Evolutionary conservation across 331 rosid genomes (phyloP), one percentile per base, ranked within the genome.

Genomic region (Quercus lobata): DNA sequence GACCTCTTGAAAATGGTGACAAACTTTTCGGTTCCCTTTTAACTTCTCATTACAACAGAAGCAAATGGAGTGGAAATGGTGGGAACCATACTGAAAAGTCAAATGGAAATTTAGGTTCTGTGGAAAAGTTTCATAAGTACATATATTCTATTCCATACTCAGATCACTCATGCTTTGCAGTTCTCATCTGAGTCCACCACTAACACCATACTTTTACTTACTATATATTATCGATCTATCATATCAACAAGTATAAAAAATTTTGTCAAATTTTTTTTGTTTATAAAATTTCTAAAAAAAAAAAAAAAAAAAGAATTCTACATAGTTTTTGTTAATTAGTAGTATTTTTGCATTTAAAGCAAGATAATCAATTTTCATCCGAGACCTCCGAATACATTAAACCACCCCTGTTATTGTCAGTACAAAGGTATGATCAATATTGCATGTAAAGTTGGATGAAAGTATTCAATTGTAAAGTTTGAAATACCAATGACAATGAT

Each of bases 61-160:
- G 79, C 70, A 80, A 62, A 52, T 54, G 57, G 60, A 66, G 73
- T 68, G 85, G 55, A 73, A 72, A 77, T 72, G 69, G 69, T 30
- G 80, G 79, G 71, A 70, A 68, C 61, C 73, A 46, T 49, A 81
- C 35, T 34, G 85, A 82, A 76, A 76, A 81, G 57, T 77, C 71
- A 80, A 34, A 24, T 24, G 87, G 62, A 69, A 72, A 72, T 63
- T 24, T 21, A 52, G 84, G 68, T 75, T 81, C 71, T 53, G 81
- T 73, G 0, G 71, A 78, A 63, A 83, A 74, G 85, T 62, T 85
- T 77, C 89, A 90, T 63, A n/a, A 90, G 79, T 78, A 87, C 76
- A 90, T 86, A 2, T 90, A 84, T 58, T 56, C 93, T 25, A 93
- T 92, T 65, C 85, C 91, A 14, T 92, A 92, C 82, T 90, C 94